Percentiles rank a stretch among this genome's conserved stretches.
phyloP scores from a whole-genome alignment of 805 yeast species.

The Brettanomyces nanus region DNA sequence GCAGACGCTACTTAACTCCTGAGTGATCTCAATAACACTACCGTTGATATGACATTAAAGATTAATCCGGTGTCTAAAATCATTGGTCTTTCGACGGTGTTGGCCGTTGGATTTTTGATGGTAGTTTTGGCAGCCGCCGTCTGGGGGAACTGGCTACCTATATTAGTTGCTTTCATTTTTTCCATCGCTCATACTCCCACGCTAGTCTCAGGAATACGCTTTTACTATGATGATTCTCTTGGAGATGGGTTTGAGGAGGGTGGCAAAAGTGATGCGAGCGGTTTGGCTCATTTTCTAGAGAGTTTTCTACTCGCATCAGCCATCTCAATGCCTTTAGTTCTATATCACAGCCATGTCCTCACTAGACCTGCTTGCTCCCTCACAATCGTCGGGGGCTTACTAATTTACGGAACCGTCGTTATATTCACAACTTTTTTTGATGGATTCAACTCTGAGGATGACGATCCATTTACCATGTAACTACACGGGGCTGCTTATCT shows the following conservation, averaged over 20 bases:
- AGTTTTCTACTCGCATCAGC: conserved; percentile 75
- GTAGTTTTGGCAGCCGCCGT: conserved; percentile 84
- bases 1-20: too few species aligned
- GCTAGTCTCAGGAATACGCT: conserved; percentile 37
- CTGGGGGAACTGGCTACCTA: conserved; percentile 86
- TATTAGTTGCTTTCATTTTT: conserved; percentile 57
- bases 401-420: conserved; percentile 77
- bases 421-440: conserved; percentile 76
- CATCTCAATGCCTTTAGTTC: conserved; percentile 61
- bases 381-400: conserved; percentile 76
- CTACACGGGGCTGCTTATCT: too few species aligned
- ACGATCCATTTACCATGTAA: conserved; percentile 22
- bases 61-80: conserved; percentile 67
- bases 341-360: conserved; percentile 68
- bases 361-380: conserved; percentile 63
- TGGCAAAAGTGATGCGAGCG: conserved; percentile 41
- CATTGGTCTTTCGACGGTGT: conserved; percentile 64
- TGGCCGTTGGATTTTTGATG: conserved; percentile 84
- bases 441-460: conserved; percentile 33
- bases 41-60: conserved; percentile 17
- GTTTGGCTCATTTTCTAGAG: conserved; percentile 70
- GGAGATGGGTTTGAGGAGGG: conserved; percentile 46
- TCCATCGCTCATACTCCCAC: conserved; percentile 68
- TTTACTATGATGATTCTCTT: conserved; percentile 39
- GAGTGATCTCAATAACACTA: too few species aligned